phyloP scores from a whole-genome alignment of 179 eudicot genomes.

The Beta lomatogona region DNA sequence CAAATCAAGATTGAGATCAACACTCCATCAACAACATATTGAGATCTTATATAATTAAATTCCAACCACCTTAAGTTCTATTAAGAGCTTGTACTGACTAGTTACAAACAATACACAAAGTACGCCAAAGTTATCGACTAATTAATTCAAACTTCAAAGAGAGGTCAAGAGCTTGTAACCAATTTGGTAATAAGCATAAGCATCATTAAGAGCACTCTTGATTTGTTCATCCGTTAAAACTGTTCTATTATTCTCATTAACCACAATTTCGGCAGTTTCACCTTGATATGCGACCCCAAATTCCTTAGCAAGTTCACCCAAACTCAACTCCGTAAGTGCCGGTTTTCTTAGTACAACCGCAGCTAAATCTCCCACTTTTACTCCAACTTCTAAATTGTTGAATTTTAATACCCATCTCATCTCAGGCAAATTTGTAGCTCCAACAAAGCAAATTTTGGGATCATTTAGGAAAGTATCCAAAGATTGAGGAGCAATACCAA shows the following conservation, averaged over 20 bases:
- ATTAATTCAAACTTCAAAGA: background rate
- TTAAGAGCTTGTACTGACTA: no score
- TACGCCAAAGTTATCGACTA: no score
- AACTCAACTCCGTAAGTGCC: background rate
- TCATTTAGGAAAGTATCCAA: slow-evolving; percentile 5
- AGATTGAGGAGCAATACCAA: background rate
- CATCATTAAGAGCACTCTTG: slow-evolving; percentile 1
- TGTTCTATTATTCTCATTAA: background rate
- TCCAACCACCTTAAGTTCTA: no score
- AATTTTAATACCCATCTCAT: background rate
- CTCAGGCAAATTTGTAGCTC: background rate
- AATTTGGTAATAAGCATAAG: slow-evolving; percentile 11
- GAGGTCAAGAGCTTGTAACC: slow-evolving; percentile 21
- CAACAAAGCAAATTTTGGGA: slow-evolving; percentile 27
- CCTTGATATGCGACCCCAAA: background rate
- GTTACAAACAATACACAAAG: no score
- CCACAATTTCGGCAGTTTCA: background rate
- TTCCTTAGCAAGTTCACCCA: background rate
- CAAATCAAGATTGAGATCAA: no score
- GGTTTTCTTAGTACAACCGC: background rate
- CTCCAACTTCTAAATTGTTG: background rate
- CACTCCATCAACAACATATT: no score
- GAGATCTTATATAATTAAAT: no score
- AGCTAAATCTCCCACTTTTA: background rate
- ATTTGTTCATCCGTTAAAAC: background rate